These are phyloP conservation scores for Tricholoma terreum DNA, from an alignment of 768 basidiomycete genomes.

Conservation along the genomic window DNA sequence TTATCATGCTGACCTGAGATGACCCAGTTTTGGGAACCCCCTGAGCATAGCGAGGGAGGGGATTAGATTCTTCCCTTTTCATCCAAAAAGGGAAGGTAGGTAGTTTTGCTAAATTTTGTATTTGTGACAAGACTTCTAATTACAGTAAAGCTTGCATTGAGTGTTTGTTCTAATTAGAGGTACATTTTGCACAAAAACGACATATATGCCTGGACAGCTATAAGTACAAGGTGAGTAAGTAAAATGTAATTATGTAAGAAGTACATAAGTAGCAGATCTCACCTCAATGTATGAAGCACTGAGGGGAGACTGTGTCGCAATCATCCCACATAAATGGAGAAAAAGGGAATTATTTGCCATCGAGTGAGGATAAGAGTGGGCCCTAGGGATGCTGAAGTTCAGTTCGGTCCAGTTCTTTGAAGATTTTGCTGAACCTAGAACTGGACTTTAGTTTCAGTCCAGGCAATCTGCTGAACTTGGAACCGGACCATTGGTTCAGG, in stretches of 20 bases:
- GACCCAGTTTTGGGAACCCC: no score
- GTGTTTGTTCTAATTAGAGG: neutral
- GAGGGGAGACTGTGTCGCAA: no score
- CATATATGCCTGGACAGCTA: no score
- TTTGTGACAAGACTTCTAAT: neutral
- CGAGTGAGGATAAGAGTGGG: no score
- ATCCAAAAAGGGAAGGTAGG: neutral
- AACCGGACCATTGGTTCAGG: slow-evolving; percentile 4
- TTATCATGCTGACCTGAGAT: no score
- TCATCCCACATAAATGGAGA: no score
- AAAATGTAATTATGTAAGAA: no score
- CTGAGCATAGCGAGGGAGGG: no score
- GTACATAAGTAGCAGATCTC: no score
- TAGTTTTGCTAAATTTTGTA: neutral
- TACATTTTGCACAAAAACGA: neutral
- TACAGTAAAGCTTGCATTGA: neutral
- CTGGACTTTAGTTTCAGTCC: neutral
- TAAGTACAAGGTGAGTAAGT: no score
- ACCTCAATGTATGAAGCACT: no score
- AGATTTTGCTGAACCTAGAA: slow-evolving; percentile 2
- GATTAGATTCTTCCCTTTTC: neutral
- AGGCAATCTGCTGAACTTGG: neutral
- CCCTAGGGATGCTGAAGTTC: neutral
- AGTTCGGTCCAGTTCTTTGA: slow-evolving; percentile 1
- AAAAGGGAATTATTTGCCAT: no score